These are phyloP conservation scores for Papiliotrema terrestris DNA, from an alignment of 1,284 basidiomycete species.

Conservation along the genomic window DNA sequence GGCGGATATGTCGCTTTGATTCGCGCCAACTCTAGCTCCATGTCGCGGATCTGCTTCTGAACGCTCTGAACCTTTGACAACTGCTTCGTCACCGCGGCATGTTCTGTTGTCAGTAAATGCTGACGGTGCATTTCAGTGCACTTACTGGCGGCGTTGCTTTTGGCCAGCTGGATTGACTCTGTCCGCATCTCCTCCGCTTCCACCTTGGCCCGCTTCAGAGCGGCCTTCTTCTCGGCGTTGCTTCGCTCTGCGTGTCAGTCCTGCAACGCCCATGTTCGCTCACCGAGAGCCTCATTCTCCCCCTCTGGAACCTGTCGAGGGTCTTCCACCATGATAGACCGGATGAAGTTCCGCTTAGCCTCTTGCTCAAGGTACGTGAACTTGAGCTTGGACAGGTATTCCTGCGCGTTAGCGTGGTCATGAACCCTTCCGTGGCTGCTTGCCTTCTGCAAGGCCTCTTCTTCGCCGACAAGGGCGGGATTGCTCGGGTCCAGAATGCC, in stretches of 20 bases:
- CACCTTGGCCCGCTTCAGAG: slow-evolving; percentile 62
- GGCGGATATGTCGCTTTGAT: slow-evolving; percentile 70
- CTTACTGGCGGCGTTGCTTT: slow-evolving; percentile 36
- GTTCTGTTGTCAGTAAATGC: slow-evolving; percentile 18
- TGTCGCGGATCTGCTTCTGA: slow-evolving; percentile 71
- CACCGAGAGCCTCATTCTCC: slow-evolving; percentile 61
- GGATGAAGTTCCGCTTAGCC: slow-evolving; percentile 78
- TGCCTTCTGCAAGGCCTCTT: slow-evolving; percentile 42
- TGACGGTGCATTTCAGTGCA: background rate
- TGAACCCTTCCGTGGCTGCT: background rate
- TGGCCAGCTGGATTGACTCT: slow-evolving; percentile 53
- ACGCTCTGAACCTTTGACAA: slow-evolving; percentile 59
- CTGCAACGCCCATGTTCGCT: background rate
- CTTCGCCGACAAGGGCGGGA: slow-evolving; percentile 37
- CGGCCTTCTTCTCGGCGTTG: slow-evolving; percentile 68
- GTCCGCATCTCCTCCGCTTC: slow-evolving; percentile 60
- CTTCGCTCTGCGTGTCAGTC: slow-evolving; percentile 48
- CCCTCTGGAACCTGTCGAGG: slow-evolving; percentile 68
- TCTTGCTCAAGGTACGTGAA: slow-evolving; percentile 82
- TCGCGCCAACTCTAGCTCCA: slow-evolving; percentile 69
- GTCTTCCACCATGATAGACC: slow-evolving; percentile 72
- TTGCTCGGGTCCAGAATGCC: slow-evolving; percentile 39
- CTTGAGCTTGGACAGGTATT: slow-evolving; percentile 75
- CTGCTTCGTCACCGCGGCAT: slow-evolving; percentile 33
- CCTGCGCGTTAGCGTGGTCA: slow-evolving; percentile 50